A percentile compares a stretch with the other conserved stretches of the same genome.
Evolutionary conservation across 1,284 basidiomycete genomes (phyloP).

Genomic region (Uromyces viciae-fabae): DNA sequence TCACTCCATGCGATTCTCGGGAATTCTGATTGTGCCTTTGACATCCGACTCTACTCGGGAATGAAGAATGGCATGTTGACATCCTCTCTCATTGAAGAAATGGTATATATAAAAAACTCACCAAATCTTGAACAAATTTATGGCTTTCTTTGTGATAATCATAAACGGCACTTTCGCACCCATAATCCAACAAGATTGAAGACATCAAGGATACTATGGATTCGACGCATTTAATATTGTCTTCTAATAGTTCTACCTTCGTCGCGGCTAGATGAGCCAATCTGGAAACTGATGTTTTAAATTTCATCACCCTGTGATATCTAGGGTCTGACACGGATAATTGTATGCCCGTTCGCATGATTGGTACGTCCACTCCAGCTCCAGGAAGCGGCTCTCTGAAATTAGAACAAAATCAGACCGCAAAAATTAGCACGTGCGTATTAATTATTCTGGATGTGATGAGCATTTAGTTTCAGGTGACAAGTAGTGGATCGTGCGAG

Average conservation of each 20-base stretch:
- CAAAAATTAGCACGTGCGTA: not conserved
- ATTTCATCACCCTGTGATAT: slow-evolving; percentile 65
- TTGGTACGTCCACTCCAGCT: slow-evolving; percentile 53
- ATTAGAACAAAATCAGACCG: slow-evolving; percentile 6
- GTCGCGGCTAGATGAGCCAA: slow-evolving; percentile 68
- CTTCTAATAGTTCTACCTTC: slow-evolving; percentile 70
- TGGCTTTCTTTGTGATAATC: slow-evolving; percentile 46
- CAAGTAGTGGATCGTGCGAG: too few species aligned
- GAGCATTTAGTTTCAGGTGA: slow-evolving; percentile 62
- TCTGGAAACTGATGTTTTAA: slow-evolving; percentile 68
- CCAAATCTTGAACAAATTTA: slow-evolving; percentile 34
- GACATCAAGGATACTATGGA: slow-evolving; percentile 65
- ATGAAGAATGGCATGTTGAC: slow-evolving; percentile 51
- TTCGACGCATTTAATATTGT: slow-evolving; percentile 83
- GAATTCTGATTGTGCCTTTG: slow-evolving; percentile 64
- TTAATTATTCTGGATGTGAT: not conserved
- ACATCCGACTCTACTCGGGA: slow-evolving; percentile 51
- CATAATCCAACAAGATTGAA: slow-evolving; percentile 70
- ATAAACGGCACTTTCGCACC: slow-evolving; percentile 61
- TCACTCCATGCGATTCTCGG: slow-evolving; percentile 65
- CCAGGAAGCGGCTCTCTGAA: slow-evolving; percentile 54
- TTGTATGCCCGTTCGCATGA: slow-evolving; percentile 64
- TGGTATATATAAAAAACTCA: not conserved
- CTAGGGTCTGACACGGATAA: slow-evolving; percentile 71
- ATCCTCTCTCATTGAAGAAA: slow-evolving; percentile 50